These are phyloP conservation scores for Penicillium sp. DNA, from an alignment of 2,329 filamentous ascomycete species.

Conservation along the genomic window DNA sequence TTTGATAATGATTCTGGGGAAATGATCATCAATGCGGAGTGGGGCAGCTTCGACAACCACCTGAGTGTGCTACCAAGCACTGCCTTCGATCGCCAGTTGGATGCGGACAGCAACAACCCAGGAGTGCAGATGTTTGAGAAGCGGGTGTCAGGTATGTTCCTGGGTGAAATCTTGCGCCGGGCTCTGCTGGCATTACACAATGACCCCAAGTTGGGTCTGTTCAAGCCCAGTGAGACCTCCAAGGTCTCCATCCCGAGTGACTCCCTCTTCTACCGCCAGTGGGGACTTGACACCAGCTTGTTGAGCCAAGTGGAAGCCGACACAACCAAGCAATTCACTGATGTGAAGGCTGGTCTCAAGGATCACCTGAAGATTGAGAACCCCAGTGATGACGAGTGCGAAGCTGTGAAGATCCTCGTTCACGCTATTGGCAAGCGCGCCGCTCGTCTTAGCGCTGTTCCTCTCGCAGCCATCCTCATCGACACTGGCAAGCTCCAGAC, in stretches of 20 bases:
- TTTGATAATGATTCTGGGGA: constrained; percentile 77
- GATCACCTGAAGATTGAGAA: constrained; percentile 69
- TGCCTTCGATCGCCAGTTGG: constrained; percentile 71
- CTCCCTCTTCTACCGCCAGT: constrained; percentile 67
- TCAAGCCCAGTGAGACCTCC: constrained; percentile 68
- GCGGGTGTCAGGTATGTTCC: constrained; percentile 94
- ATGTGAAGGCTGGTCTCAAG: constrained; percentile 71
- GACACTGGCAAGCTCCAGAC: constrained; percentile 66
- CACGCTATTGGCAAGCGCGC: constrained; percentile 81
- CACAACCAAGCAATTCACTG: constrained; percentile 62
- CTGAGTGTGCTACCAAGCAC: constrained; percentile 83
- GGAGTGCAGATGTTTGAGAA: constrained; percentile 99
- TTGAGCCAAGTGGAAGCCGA: constrained; percentile 83
- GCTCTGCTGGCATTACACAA: constrained; percentile 67
- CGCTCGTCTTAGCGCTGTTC: constrained; percentile 79
- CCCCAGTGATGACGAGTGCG: constrained; percentile 74
- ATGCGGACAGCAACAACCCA: constrained; percentile 77
- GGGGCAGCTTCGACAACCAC: constrained; percentile 96
- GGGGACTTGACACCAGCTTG: constrained; percentile 87
- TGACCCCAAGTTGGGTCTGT: constrained; percentile 61
- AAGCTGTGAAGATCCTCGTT: constrained; percentile 77
- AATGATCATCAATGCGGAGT: constrained; percentile 98
- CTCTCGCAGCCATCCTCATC: constrained; percentile 77
- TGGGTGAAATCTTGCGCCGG: constrained; percentile 85
- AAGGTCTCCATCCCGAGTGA: constrained; percentile 63